These are phyloP conservation scores for Lentinula novae-zelandiae DNA, from an alignment of 1,284 basidiomycete species.

Conservation along the genomic window DNA sequence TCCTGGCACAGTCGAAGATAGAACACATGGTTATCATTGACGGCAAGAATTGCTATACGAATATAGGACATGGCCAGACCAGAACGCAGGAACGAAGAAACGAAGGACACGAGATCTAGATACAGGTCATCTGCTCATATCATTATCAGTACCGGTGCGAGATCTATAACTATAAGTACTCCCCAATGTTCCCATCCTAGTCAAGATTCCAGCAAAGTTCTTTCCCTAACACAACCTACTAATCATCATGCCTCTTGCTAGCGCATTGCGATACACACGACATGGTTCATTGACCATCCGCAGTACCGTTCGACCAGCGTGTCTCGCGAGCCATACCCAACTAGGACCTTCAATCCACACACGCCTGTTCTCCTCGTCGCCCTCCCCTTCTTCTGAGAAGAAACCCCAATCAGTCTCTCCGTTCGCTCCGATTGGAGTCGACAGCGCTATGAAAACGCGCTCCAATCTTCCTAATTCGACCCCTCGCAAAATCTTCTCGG, in stretches of 20 bases:
- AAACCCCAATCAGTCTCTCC: slow-evolving; percentile 43
- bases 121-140: background rate
- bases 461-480: slow-evolving; percentile 26
- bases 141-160: background rate
- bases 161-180: too few relatives aligned
- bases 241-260: background rate
- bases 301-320: background rate
- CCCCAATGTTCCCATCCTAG: too few relatives aligned
- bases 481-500: slow-evolving; percentile 56
- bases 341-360: background rate
- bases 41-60: too few relatives aligned
- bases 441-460: slow-evolving; percentile 43
- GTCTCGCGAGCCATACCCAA: background rate
- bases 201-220: too few relatives aligned
- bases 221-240: too few relatives aligned
- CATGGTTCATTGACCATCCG: background rate
- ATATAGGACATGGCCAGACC: too few relatives aligned
- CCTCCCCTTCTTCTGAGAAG: background rate
- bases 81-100: too few relatives aligned
- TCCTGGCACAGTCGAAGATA: too few relatives aligned
- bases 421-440: slow-evolving; percentile 59
- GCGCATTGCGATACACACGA: background rate
- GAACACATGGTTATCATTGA: too few relatives aligned
- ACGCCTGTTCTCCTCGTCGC: background rate
- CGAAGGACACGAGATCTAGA: background rate